These are phyloP conservation scores for Ophiostoma sp. DNA, from an alignment of 2,329 filamentous ascomycete species.

Conservation along the genomic window DNA sequence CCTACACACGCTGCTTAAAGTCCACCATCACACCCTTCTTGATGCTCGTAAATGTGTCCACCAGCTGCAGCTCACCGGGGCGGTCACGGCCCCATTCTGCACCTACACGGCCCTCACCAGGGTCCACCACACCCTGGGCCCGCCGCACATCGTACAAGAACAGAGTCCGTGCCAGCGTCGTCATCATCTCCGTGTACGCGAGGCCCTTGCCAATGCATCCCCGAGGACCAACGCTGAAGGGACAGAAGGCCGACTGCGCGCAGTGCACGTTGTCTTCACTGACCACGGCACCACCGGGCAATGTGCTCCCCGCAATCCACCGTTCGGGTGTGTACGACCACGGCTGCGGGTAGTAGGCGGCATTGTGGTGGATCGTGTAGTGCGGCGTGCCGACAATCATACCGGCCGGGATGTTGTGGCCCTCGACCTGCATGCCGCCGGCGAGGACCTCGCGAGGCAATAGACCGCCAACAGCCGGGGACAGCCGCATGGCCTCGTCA, in stretches of 20 bases:
- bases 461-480: conserved; percentile 61
- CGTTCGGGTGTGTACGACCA: conserved; percentile 63
- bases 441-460: conserved; percentile 59
- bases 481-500: conserved; percentile 65
- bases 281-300: conserved; percentile 34
- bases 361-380: conserved; percentile 69
- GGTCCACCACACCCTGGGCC: conserved; percentile 50
- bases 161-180: conserved; percentile 61
- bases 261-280: conserved; percentile 53
- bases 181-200: conserved; percentile 66
- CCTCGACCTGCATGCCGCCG: conserved; percentile 57
- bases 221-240: conserved; percentile 68
- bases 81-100: conserved; percentile 58
- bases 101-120: conserved; percentile 52
- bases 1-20: conserved; percentile 41
- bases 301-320: conserved; percentile 56
- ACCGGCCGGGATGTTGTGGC: conserved; percentile 56
- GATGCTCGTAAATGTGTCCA: conserved; percentile 71
- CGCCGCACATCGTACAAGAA: conserved; percentile 62
- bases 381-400: conserved; percentile 65
- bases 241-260: conserved; percentile 70
- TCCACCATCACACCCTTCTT: conserved; percentile 72
- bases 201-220: conserved; percentile 72
- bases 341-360: conserved; percentile 60
- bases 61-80: conserved; percentile 64